Evolutionary conservation across 1,284 basidiomycete genomes (phyloP), one percentile per base, ranked within the genome.

Genomic region (Tilletia walkeri): DNA sequence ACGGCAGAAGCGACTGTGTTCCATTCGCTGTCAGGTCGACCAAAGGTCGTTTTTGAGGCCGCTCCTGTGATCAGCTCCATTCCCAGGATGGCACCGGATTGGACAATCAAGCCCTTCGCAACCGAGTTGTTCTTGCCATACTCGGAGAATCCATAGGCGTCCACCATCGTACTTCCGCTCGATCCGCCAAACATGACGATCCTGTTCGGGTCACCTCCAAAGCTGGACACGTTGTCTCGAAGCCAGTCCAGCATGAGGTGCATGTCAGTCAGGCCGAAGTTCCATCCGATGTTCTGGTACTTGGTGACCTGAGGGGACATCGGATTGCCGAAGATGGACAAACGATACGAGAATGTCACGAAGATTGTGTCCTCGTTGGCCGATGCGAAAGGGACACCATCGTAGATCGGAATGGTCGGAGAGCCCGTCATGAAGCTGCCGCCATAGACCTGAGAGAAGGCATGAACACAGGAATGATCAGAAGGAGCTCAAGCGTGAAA

Each of bases 71-170:
- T 18, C 34, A 70, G 50, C 39, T 74, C 7, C 68, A 73, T 10
- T 69, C 70, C n/a, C 69, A 72, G 1, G 68, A 72, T 5, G 68
- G 70, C n/a, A 53, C 74, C 24, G 69, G 69, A 18, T 65, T 71
- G 24, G 53, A 68, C 36, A 36, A 49, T 59, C 67, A 68, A 34
- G 66, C 66, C 49, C 6, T 49, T 49, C 9, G 49, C 53, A 72
- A 75, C 36, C 70, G 72, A 0, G 49, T 71, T n/a, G 69, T 70
- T 3, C 71, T 76, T 63, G 69, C 74, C 65, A 70, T 75, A 34
- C 70, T 73, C 30, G 75, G 75, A 61, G 73, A 72, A 18, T 69
- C 71, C 41, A 68, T 77, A 34, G 59, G 59, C 34, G 71, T 74
- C 2, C 34, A 47, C 70, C 14, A 54, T 72, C 1, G 72, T 70